Base-by-base conservation (phyloP, 345 rosid species). In the Euphorbia tirucalli region DNA sequence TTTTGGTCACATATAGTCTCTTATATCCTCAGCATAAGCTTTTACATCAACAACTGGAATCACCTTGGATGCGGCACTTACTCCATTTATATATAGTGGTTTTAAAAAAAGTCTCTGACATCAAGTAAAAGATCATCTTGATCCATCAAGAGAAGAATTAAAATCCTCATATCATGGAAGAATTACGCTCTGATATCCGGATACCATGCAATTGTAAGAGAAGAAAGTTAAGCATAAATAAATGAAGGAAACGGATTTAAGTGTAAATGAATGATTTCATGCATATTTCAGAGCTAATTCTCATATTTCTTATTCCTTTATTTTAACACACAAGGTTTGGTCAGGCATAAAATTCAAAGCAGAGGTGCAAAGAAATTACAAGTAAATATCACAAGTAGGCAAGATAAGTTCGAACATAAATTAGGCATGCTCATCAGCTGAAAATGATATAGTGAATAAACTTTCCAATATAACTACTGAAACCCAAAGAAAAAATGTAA, bases 401-500 rank as follows among this genome's bases (percentile, higher is more conserved):
- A 3, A 0, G 44, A 11, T 14, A 61, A 19, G 25, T 11, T 5
- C 8, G 56, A 19, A 39, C 11, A 64, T 41, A 25, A 27, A 61
- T 18, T 35, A 14, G 11, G 18, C 50, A 21, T 41, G 49, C 30
- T 62, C 10, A 39, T 4, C 25, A 62, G 2, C 2, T n/a, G 32
- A 16, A 52, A 24, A 44, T 7, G 15, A 44, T 7, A 21, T 65
- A 15, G 32, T 1, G 3, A 56, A 3, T 2, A 43, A 28, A 59
- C 28, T 57, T 70, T 46, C 28, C 57, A 28, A 59, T 54, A 11
- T 19, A 27, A 57, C n/a, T 37, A 11, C 13, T 35, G n/a, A 71
- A 60, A 71, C 46, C 4, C 32, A 56, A 5, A 24, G 64, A 57
- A 39, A 4, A 15, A 21, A 28, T 25, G 48, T 56, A 66, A 86